Conservation (phyloP, 164 flowering plant genomes). For the Vitis rotundifolia region DNA sequence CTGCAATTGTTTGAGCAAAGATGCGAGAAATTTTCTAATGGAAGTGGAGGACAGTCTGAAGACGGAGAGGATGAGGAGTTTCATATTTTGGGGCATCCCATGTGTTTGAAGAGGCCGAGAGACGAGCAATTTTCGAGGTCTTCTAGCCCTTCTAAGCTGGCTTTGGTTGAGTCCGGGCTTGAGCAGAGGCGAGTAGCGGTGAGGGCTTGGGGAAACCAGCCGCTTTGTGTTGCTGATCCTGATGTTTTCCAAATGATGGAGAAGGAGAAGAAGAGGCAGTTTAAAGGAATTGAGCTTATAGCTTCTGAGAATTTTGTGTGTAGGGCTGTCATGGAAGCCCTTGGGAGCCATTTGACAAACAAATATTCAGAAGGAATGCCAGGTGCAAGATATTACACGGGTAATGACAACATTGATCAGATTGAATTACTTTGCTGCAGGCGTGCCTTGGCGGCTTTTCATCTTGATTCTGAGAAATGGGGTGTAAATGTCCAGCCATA, state of each 20-base stretch:
- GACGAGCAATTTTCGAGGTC: constrained; percentile 22
- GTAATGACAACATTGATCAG: constrained; percentile 77
- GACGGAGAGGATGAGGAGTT: constrained; percentile 23
- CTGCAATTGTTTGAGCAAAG: constrained; percentile 48
- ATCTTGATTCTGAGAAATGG: constrained; percentile 69
- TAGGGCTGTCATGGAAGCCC: constrained; percentile 68
- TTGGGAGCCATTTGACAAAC: constrained; percentile 69
- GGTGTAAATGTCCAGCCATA: constrained; percentile 95
- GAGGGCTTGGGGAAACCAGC: constrained; percentile 36
- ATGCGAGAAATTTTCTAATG: constrained; percentile 5
- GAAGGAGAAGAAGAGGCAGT: constrained; percentile 43
- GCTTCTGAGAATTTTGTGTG: constrained; percentile 78
- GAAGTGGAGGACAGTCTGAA: not conserved
- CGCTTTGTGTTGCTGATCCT: constrained; percentile 37
- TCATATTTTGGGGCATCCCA: constrained; percentile 30
- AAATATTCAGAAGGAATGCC: constrained; percentile 75
- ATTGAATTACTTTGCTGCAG: constrained; percentile 71
- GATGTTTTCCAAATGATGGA: constrained; percentile 39
- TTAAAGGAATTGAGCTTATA: constrained; percentile 57
- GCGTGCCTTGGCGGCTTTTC: constrained; percentile 73
- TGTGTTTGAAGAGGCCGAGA: constrained; percentile 36
- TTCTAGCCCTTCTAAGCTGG: constrained; percentile 14
- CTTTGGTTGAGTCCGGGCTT: constrained; percentile 22
- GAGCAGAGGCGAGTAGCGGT: constrained; percentile 34
- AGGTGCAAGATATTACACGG: constrained; percentile 64